These are phyloP conservation scores for Candida sp. DNA, from an alignment of 1,139 yeast species.

Conservation along the genomic window DNA sequence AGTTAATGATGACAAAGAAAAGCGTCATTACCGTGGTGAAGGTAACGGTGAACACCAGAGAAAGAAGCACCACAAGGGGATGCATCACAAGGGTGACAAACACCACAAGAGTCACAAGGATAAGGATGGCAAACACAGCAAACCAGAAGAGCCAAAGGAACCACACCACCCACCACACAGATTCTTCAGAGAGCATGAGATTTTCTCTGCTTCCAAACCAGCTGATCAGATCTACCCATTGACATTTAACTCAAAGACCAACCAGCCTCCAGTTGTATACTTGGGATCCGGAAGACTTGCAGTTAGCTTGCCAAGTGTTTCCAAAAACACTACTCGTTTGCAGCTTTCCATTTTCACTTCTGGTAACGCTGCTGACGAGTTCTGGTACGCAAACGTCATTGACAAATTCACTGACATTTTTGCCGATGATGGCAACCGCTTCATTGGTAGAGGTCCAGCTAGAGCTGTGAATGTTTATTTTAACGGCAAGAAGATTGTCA, in stretches of 20 bases:
- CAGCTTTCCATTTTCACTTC: conserved; percentile 66
- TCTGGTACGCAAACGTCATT: conserved; percentile 75
- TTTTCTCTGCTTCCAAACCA: conserved; percentile 28
- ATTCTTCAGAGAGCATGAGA: conserved; percentile 6
- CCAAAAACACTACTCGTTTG: conserved; percentile 59
- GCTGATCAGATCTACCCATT: conserved; percentile 39
- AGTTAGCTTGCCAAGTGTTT: conserved; percentile 42
- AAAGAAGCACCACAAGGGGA: conserved; percentile 2
- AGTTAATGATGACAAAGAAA: not conserved
- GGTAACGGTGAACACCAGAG: conserved; percentile 1
- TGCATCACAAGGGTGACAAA: not conserved
- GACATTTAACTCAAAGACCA: conserved; percentile 21
- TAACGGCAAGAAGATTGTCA: conserved; percentile 51
- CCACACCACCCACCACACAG: conserved; percentile 8
- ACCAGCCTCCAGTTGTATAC: conserved; percentile 37
- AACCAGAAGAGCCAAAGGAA: conserved; percentile 3
- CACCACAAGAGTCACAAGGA: not conserved
- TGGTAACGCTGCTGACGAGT: conserved; percentile 83
- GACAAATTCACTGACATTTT: conserved; percentile 49
- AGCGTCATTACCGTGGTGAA: not conserved
- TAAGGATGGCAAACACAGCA: conserved; percentile 2
- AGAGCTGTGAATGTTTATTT: conserved; percentile 57
- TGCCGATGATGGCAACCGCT: conserved; percentile 33
- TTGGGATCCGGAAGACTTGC: conserved; percentile 44
- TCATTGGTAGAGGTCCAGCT: conserved; percentile 68